Base-by-base conservation (phyloP, 140 eudicot species). In the Senecio squalidus region DNA sequence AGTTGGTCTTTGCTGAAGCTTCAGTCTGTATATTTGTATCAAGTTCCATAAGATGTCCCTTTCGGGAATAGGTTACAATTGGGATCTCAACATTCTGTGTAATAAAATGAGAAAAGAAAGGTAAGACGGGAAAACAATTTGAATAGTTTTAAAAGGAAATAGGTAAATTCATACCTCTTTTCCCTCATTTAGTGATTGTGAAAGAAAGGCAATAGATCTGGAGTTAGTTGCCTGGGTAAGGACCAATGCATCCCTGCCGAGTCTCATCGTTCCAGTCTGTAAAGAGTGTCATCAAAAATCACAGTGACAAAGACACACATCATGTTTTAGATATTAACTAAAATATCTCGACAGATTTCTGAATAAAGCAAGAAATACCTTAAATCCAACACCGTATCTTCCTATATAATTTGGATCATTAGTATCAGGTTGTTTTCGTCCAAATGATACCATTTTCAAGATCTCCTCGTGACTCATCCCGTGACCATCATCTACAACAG, bases 161-260 rank as follows among this genome's bases (percentile, higher is more conserved):
- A 36, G 43, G 50, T 43, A 10, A 46, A 5, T 46, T 11, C 52
- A 2, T 20, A 46, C 52, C 17, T 46, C 52, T 18, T 46, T 46
- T 46, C 26, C 52, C 18, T 46, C 52, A 46, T 46, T 46, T 20
- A 46, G 52, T 20, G 52, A 46, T 21, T 46, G 52, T 18, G 52
- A 46, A 20, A 46, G 23, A 46, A 18, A 20, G 6, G 52, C 27
- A 13, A 85, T 74, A 9, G 91, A 85, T 82, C 91, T 78, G 49
- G 87, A 82, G 50, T 74, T 59, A 11, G 80, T 45, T 25, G 84
- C 76, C 40, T 85, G 95, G 20, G 95, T 85, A 36, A 85, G 80
- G 64, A 85, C 95, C 77, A 85, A 70, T 30, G 84, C 91, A 76
- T 85, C 95, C 66, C 65, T 85, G 11, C 91, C 95, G 27, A 85